phyloP scores from a whole-genome alignment of 2,329 filamentous ascomycete species.

The Cladophialophora bantiana region DNA sequence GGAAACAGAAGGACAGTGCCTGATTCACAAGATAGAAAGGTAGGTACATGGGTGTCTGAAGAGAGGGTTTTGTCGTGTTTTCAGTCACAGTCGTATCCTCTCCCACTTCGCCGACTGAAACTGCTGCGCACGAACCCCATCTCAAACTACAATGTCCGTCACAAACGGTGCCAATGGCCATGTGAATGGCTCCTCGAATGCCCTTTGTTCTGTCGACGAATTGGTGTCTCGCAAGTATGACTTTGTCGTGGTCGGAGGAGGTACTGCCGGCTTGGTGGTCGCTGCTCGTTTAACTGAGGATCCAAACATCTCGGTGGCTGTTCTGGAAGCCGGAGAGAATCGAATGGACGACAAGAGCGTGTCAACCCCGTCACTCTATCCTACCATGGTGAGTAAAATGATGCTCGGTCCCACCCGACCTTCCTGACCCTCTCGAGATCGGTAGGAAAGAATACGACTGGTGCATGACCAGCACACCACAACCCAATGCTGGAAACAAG shows the following conservation, averaged over 20 bases:
- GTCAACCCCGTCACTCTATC: constrained; percentile 40
- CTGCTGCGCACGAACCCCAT: neutral
- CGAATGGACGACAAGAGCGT: constrained; percentile 42
- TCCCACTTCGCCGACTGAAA: neutral
- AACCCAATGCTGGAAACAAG: constrained; percentile 37
- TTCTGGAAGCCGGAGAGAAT: constrained; percentile 55
- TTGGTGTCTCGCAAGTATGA: constrained; percentile 39
- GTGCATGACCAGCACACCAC: constrained; percentile 35
- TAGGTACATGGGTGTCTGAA: neutral
- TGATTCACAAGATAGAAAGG: neutral
- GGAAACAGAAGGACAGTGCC: neutral
- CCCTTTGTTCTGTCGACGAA: constrained; percentile 35
- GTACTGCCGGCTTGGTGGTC: constrained; percentile 45
- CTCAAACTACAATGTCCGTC: constrained; percentile 19
- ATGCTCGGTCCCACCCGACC: neutral
- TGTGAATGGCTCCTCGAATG: constrained; percentile 26
- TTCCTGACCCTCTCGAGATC: constrained; percentile 20
- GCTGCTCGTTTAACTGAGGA: constrained; percentile 46
- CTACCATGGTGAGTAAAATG: constrained; percentile 28
- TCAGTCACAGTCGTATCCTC: neutral
- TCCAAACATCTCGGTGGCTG: constrained; percentile 49
- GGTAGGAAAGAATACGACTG: constrained; percentile 36
- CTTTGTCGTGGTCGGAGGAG: constrained; percentile 46
- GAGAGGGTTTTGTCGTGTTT: neutral
- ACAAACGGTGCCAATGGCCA: constrained; percentile 30